Evolutionary conservation across 2,329 filamentous ascomycete species (phyloP).

Genomic region (Fusarium citri): DNA sequence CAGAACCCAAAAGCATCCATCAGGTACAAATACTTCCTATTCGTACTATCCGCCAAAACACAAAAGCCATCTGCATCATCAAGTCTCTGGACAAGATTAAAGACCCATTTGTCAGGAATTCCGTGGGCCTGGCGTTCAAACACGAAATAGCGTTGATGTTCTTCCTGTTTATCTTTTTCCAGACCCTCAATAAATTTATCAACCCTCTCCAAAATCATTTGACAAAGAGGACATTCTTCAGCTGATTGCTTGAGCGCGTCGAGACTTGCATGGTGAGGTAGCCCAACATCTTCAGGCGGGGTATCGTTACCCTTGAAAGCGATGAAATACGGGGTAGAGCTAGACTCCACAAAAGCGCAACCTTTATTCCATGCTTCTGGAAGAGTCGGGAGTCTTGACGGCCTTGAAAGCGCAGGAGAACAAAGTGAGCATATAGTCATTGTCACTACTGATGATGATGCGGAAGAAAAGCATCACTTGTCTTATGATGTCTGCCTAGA

Average conservation of each 20-base stretch:
- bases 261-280: not conserved
- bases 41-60: not conserved
- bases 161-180: not conserved
- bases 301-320: not conserved
- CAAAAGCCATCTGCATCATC: conserved; percentile 18
- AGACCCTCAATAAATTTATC: not conserved
- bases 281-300: not conserved
- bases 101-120: not conserved
- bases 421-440: not conserved
- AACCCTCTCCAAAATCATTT: not conserved
- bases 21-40: not conserved
- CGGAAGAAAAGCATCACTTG: not conserved
- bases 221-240: not conserved
- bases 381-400: not conserved
- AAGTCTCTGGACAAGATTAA: conserved; percentile 5
- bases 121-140: conserved; percentile 3
- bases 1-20: conserved; percentile 15
- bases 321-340: not conserved
- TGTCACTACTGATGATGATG: not conserved
- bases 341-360: not conserved
- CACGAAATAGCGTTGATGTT: not conserved
- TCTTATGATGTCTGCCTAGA: not conserved
- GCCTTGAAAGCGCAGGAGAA: not conserved
- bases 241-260: not conserved
- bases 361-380: not conserved